phyloP scores from a whole-genome alignment of 2,329 filamentous ascomycete species.

The Talaromyces sp. region DNA sequence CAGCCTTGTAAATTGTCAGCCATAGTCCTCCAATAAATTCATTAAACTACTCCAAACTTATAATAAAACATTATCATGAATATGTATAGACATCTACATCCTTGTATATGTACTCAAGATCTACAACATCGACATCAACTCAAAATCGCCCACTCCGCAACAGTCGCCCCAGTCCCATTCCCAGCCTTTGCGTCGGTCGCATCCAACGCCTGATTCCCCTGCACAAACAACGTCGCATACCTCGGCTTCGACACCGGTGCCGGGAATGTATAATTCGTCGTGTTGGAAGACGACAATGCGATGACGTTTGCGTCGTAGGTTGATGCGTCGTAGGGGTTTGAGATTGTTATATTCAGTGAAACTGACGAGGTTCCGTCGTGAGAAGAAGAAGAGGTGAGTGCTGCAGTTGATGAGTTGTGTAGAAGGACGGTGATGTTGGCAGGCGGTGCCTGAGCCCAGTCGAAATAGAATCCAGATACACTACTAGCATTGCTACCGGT shows the following conservation, averaged over 20 bases:
- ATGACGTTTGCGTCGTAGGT: constrained; percentile 36
- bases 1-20: too few relatives aligned
- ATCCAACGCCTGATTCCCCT: constrained; percentile 43
- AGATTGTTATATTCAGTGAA: constrained; percentile 26
- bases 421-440: constrained; percentile 55
- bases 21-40: too few relatives aligned
- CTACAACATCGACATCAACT: constrained; percentile 12
- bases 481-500: constrained; percentile 33
- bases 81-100: not conserved
- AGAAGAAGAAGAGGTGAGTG: not conserved
- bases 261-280: constrained; percentile 41
- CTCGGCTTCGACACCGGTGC: constrained; percentile 34
- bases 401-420: constrained; percentile 43
- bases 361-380: not conserved
- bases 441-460: constrained; percentile 61
- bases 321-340: constrained; percentile 35
- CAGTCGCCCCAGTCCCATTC: constrained; percentile 46
- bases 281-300: constrained; percentile 41
- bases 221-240: constrained; percentile 46
- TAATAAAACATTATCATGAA: not conserved
- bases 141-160: constrained; percentile 50
- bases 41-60: too few relatives aligned
- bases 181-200: constrained; percentile 31
- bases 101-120: not conserved
- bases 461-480: constrained; percentile 54